A percentile compares a stretch with the other conserved stretches of the same genome.
These are phyloP conservation scores for Xylaria sp. DNA, from an alignment of 2,329 filamentous ascomycete genomes.

Conservation along the genomic window DNA sequence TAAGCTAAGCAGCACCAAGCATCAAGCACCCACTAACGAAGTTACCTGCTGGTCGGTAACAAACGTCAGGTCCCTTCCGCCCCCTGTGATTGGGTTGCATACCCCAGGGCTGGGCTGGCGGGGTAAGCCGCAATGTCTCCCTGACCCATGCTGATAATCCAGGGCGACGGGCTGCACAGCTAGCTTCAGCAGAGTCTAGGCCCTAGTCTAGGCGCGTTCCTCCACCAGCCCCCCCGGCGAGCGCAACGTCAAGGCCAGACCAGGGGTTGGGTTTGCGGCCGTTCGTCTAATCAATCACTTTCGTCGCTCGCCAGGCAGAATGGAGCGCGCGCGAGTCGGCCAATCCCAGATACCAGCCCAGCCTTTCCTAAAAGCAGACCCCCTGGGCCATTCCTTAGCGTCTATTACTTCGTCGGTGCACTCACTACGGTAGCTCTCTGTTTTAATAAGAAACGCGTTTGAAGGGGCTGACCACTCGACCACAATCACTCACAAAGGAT, in stretches of 20 bases:
- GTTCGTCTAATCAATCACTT: constrained; percentile 11
- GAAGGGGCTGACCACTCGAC: constrained; percentile 15
- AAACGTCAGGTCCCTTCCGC: neutral
- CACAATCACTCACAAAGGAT: too few species aligned
- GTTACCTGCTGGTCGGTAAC: neutral
- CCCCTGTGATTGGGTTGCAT: neutral
- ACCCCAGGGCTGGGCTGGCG: constrained; percentile 12
- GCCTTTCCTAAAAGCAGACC: neutral
- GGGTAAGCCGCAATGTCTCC: neutral
- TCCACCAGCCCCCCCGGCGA: constrained; percentile 21
- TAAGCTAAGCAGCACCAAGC: too few species aligned
- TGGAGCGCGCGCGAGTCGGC: constrained; percentile 4
- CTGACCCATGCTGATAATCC: constrained; percentile 3
- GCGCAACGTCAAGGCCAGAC: constrained; percentile 13
- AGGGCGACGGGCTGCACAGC: constrained; percentile 17
- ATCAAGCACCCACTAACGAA: too few species aligned
- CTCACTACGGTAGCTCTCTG: constrained; percentile 6
- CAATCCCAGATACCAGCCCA: neutral
- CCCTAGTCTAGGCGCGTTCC: constrained; percentile 20
- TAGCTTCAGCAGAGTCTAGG: constrained; percentile 24
- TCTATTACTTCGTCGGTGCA: too few species aligned
- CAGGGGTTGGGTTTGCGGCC: neutral
- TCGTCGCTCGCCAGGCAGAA: constrained; percentile 5
- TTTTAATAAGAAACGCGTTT: constrained; percentile 30
- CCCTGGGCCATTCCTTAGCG: too few species aligned